Evolutionary conservation across 2,329 filamentous ascomycete species (phyloP).

Genomic region (Pezizomycotina sp.): DNA sequence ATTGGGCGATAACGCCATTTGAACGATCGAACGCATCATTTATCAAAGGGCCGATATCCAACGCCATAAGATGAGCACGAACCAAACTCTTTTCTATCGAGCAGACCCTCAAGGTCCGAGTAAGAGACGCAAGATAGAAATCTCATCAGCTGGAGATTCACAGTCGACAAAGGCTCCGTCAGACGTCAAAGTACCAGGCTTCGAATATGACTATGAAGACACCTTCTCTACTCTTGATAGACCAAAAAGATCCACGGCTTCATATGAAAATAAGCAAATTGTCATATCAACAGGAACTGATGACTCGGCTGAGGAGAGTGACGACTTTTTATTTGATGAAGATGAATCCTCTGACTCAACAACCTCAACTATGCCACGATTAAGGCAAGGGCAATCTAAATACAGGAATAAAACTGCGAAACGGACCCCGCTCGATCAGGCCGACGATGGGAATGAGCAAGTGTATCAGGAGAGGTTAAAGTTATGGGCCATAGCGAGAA

Average conservation of each 20-base stretch:
- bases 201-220: conserved; percentile 27
- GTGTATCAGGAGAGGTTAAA: conserved; percentile 61
- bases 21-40: too few relatives aligned
- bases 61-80: too few relatives aligned
- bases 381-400: conserved; percentile 5
- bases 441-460: conserved; percentile 80
- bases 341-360: too few relatives aligned
- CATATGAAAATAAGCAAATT: conserved; percentile 28
- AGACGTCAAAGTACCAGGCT: conserved; percentile 40
- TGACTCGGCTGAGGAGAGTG: conserved; percentile 24
- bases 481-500: conserved; percentile 50
- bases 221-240: conserved; percentile 30
- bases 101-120: too few relatives aligned
- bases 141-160: too few relatives aligned
- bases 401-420: conserved; percentile 29
- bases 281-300: conserved; percentile 23
- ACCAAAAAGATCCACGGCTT: too few relatives aligned
- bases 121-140: too few relatives aligned
- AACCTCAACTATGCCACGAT: not conserved
- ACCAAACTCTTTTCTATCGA: too few relatives aligned
- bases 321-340: conserved; percentile 20
- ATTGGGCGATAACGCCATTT: too few relatives aligned
- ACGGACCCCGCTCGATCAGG: conserved; percentile 38
- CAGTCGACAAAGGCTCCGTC: too few relatives aligned
- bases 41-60: too few relatives aligned